Conservation (phyloP, 371 early-diverging fungal genomes). For the Mucor piriformis region DNA sequence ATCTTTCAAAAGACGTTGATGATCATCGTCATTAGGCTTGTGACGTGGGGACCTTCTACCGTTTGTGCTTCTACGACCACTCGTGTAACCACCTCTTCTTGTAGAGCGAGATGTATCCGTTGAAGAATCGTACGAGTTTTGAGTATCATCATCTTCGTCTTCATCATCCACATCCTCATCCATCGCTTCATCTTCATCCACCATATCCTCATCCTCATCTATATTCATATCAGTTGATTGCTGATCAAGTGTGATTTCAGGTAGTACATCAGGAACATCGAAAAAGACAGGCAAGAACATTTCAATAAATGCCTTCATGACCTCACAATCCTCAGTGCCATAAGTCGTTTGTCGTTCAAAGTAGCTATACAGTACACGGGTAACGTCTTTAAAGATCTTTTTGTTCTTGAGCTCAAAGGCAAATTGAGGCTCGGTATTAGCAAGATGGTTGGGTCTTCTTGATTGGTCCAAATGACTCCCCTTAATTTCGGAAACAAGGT, state of each 20-base stretch:
- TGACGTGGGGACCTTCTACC: conserved; percentile 23
- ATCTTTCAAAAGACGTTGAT: conserved; percentile 23
- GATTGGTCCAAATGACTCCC: conserved; percentile 60
- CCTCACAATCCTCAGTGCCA: conserved; percentile 64
- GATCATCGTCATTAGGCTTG: conserved; percentile 20
- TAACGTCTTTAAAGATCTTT: conserved; percentile 71
- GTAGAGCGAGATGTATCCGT: conserved; percentile 7
- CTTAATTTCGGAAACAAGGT: conserved; percentile 86
- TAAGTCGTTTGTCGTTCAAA: conserved; percentile 59
- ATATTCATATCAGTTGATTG: background rate
- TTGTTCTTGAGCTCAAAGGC: conserved; percentile 67
- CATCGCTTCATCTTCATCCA: conserved; percentile 18
- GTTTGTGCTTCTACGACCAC: conserved; percentile 2
- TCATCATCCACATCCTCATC: conserved; percentile 5
- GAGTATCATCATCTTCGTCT: conserved; percentile 20
- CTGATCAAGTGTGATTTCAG: background rate
- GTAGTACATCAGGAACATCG: conserved; percentile 37
- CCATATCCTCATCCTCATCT: conserved; percentile 27
- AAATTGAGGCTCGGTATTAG: conserved; percentile 56
- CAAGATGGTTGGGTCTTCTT: conserved; percentile 7
- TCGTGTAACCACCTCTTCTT: background rate
- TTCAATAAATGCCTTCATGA: conserved; percentile 73
- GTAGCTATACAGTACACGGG: conserved; percentile 58
- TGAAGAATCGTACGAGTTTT: conserved; percentile 17
- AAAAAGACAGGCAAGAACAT: conserved; percentile 79